Conservation (phyloP, 495 filamentous ascomycete species). For the Lophium mytilinum region DNA sequence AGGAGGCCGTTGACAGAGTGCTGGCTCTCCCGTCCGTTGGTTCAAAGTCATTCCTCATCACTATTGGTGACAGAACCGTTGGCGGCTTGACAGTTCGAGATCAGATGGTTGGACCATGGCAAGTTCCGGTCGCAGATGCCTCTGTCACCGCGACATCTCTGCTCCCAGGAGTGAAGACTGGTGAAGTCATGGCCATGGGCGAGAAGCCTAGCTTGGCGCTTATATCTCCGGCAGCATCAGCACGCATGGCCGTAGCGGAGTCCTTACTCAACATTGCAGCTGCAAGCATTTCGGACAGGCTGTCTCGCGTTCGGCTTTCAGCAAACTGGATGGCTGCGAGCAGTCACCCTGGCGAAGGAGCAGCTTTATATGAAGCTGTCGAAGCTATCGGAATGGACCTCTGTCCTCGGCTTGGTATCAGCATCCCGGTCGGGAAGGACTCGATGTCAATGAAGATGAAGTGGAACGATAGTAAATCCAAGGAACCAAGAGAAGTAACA, state of each 20-base stretch:
- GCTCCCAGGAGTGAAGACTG: conserved; percentile 60
- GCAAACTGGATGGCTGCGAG: conserved; percentile 99
- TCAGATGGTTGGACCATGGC: conserved; percentile 96
- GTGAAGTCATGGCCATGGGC: conserved; percentile 96
- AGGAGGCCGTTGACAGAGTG: conserved; percentile 69
- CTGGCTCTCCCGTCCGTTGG: conserved; percentile 81
- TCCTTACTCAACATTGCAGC: conserved; percentile 87
- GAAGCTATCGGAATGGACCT: conserved; percentile 88
- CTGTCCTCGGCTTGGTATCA: conserved; percentile 72
- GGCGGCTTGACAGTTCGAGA: conserved; percentile 82
- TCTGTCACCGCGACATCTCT: conserved; percentile 84
- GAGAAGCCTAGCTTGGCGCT: conserved; percentile 87
- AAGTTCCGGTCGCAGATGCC: conserved; percentile 89
- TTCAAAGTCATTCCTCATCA: conserved; percentile 94
- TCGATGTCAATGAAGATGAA: conserved; percentile 98
- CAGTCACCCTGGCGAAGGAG: conserved; percentile 87
- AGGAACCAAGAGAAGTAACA: conserved; percentile 72
- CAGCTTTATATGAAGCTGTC: conserved; percentile 89
- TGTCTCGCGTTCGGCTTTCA: conserved; percentile 74
- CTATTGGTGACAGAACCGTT: conserved; percentile 87
- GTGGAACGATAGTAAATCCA: conserved; percentile 69
- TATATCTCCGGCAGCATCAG: conserved; percentile 87
- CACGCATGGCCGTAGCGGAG: conserved; percentile 93
- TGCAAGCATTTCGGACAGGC: conserved; percentile 67
- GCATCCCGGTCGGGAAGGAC: conserved; percentile 94